Evolutionary conservation across 108 stramenopile species (phyloP), one percentile per base, ranked within the genome.

Genomic region (Cyclostephanos invisitatus): DNA sequence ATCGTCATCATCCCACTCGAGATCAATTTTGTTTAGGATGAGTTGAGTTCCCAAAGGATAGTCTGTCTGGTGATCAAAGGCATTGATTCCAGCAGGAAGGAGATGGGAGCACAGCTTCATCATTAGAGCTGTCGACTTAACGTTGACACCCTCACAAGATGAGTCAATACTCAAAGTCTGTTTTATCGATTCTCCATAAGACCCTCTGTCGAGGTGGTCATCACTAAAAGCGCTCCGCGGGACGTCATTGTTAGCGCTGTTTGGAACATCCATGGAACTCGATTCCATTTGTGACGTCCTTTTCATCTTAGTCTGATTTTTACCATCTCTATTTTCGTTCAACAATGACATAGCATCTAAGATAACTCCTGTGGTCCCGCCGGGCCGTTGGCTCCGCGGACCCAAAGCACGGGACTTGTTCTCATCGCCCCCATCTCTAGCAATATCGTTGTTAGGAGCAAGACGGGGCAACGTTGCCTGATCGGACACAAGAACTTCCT

Each of bases 321-420:
- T 7, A 65, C 29, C 17, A 28, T 65, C 48, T 49, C 50, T 35
- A 51, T 35, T 50, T 6, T 49, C 47, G 10, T 50, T 15, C 4
- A 48, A 44, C 27, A n/a, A 63, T 12, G 32, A 28, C 9, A 18
- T 15, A 27, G 69, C 63, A 10, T 88, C 87, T 36, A 93, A 42
- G 54, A 91, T 88, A n/a, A 93, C 83, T 25, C 92, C 89, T 7
- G 89, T 93, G 5, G 74, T 88, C 0, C 88, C 88, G 1, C 92
- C 89, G 7, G 83, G 78, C 29, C 66, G 58, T 75, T 83, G 78
- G 50, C 87, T 89, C 10, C 87, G 74, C 2, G 87, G 92, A 10
- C 92, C 92, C 62, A 91, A 77, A 11, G 90, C 91, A 35, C 72
- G 64, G 12, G 47, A 21, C 14, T 56, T 55, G 37, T 51, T 14